Evolutionary conservation across 257 asterid species (phyloP), one percentile per base, ranked within the genome.

Genomic region (Nicotiana tomentosiformis): DNA sequence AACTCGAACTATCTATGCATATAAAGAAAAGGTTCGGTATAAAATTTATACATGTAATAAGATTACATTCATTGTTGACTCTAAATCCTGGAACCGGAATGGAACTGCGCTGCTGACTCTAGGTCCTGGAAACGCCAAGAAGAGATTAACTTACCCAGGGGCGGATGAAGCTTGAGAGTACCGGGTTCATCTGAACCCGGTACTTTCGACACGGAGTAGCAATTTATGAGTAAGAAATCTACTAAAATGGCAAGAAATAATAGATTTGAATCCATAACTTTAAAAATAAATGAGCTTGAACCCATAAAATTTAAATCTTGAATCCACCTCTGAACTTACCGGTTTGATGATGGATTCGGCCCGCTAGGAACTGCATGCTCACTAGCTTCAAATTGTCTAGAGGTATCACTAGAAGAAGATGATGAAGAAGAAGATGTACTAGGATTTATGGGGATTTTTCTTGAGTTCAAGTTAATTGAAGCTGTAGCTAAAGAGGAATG

Each of bases 361-460:
- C 98, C 98, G 68, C 96, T 94, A 0, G 98, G 98, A 84, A 94
- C 97, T 83, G 90, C 95, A 82, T 94, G 98, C 77, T 91, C 85
- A 69, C 89, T 84, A 8, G 83, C 93, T 82, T 87, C 90, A 77
- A 92, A 94, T 69, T 87, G 90, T 82, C 88, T 84, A 7, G 81
- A 53, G 16, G 84, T 20, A 7, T 49, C 37, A 16, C 83, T 66
- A 17, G 84, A 43, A 10, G 84, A 69, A 14, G 84, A 10, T 10
- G 37, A 8, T 14, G 78, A 62, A 8, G 87, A 62, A 0, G 84
- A 64, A 0, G 85, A 37, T 18, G 18, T 66, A 17, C 15, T 68
- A n/a, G 18, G 18, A 12, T 8, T 80, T 51, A 5, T 56, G 17
- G 51, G 76, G 74, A 49, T 67, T n/a, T 77, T 81, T 81, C 68